Percentiles rank a stretch among this genome's conserved stretches.
Evolutionary conservation across 768 basidiomycete species (phyloP).

Genomic region (Calvatia gigantea): DNA sequence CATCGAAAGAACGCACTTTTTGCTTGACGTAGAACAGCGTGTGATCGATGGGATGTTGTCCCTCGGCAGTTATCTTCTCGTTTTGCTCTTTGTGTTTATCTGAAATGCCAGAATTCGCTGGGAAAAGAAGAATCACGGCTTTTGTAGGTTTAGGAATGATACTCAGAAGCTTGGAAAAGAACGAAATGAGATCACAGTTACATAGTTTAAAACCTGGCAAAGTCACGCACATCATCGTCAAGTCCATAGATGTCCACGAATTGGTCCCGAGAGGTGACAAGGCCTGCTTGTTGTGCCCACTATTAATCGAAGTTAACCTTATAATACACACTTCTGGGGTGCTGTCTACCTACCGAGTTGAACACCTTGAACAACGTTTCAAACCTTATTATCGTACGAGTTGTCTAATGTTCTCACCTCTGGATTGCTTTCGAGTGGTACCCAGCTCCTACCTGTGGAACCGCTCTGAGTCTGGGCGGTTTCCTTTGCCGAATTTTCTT

Average conservation of each 20-base stretch:
- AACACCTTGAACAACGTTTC: slow-evolving; percentile 34
- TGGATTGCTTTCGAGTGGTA: slow-evolving; percentile 78
- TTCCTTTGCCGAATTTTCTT: not conserved
- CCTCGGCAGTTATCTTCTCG: slow-evolving; percentile 41
- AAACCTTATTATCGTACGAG: not conserved
- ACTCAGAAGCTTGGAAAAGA: slow-evolving; percentile 49
- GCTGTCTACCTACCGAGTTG: slow-evolving; percentile 34
- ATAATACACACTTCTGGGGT: not conserved
- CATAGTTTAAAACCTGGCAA: too few species aligned
- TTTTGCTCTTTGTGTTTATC: slow-evolving; percentile 58
- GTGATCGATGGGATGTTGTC: slow-evolving; percentile 47
- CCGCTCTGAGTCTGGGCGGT: not conserved
- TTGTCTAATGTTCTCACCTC: slow-evolving; percentile 22
- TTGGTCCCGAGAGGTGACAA: slow-evolving; percentile 42
- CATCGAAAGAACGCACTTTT: slow-evolving; percentile 64
- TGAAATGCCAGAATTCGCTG: slow-evolving; percentile 49
- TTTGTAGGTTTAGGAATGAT: slow-evolving; percentile 74
- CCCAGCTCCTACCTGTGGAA: slow-evolving; percentile 44
- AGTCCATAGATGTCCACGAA: slow-evolving; percentile 76
- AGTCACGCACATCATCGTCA: slow-evolving; percentile 52
- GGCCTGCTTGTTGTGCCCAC: slow-evolving; percentile 73
- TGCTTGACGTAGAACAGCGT: slow-evolving; percentile 88
- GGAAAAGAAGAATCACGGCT: slow-evolving; percentile 86
- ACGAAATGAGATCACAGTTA: not conserved
- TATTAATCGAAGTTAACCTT: slow-evolving; percentile 18